These are phyloP conservation scores for Pythium brassicae DNA, from an alignment of 352 stramenopile species.

Conservation along the genomic window DNA sequence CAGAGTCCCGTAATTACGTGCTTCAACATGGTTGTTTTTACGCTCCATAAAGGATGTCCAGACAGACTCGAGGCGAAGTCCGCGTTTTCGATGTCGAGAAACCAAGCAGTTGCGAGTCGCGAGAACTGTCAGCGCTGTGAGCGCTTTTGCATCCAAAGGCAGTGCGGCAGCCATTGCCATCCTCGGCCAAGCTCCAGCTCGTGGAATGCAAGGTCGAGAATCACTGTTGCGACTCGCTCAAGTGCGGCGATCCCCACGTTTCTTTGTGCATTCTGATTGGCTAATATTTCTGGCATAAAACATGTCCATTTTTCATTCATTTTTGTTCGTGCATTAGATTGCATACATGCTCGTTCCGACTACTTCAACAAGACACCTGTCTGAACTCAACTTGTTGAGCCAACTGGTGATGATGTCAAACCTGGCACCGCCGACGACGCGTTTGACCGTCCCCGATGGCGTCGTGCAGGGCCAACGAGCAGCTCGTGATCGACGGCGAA, in stretches of 20 bases:
- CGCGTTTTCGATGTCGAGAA: too few species aligned
- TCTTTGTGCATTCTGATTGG: neutral
- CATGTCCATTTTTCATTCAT: too few species aligned
- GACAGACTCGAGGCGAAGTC: too few species aligned
- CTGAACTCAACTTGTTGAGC: too few species aligned
- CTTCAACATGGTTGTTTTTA: conserved; percentile 1
- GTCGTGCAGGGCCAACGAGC: conserved; percentile 1
- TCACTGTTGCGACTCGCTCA: too few species aligned
- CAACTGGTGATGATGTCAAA: neutral
- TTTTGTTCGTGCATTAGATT: neutral
- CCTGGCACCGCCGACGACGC: too few species aligned
- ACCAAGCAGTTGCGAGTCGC: neutral
- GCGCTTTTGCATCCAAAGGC: too few species aligned
- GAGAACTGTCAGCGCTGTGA: neutral
- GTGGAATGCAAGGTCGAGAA: neutral
- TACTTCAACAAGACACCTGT: too few species aligned
- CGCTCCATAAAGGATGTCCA: neutral
- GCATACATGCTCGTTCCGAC: too few species aligned
- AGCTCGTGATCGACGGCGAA: neutral
- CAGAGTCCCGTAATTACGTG: neutral
- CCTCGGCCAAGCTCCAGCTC: neutral
- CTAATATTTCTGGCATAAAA: neutral
- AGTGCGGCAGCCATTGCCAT: neutral
- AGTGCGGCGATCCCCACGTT: neutral
- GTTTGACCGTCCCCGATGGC: too few species aligned